Base-by-base conservation (phyloP, 2,329 filamentous ascomycete genomes). In the Zymoseptoria pseudotritici region DNA sequence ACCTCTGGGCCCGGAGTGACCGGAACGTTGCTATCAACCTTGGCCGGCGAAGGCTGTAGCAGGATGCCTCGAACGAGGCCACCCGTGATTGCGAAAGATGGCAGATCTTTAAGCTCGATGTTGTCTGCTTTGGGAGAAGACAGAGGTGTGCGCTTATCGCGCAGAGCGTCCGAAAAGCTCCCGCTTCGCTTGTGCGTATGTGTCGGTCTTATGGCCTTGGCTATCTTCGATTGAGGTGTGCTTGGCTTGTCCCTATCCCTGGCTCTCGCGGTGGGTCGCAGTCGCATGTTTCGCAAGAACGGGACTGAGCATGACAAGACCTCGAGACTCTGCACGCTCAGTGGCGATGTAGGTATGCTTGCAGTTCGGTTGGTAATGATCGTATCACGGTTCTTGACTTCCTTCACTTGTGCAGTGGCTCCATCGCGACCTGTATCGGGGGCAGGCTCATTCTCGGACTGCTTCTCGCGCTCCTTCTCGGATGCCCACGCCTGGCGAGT, bases 21-120 rank as follows among this genome's bases (percentile, higher is more conserved):
- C 52, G 69, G 71, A 22, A 69, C 63, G 36, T 67, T 61, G 9
- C 67, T 77, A 51, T 92, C 86, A 50, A 97, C 88, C 71, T 89
- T 91, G 0, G 92, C 86, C 62, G 94, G 89, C 0, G 84, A 85
- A 1, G 93, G 94, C 17, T 91, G 90, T 62, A 95, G 83, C 5
- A 96, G 72, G 60, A 91, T 90, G 13, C 94, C 94, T 55, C 93
- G 85, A 20, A 97, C 92, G 46, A 99, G 83, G 65, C 89, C 93
- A 9, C 92, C 91, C 3, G 88, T 86, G 68, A 90, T 87, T 11
- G 88, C 85, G 21, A 86, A 78, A 9, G 86, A 80, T 63, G 87
- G 80, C 13, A 86, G 74, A 20, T 69, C 63, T 56, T 67, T 66
- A n/a, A 71, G 55, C 55, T 71, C 69, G 21, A 70, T 63, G 36